Evolutionary conservation across 2,329 filamentous ascomycete genomes (phyloP), one percentile per base, ranked within the genome.

Genomic region (Lecanicillium sp.): DNA sequence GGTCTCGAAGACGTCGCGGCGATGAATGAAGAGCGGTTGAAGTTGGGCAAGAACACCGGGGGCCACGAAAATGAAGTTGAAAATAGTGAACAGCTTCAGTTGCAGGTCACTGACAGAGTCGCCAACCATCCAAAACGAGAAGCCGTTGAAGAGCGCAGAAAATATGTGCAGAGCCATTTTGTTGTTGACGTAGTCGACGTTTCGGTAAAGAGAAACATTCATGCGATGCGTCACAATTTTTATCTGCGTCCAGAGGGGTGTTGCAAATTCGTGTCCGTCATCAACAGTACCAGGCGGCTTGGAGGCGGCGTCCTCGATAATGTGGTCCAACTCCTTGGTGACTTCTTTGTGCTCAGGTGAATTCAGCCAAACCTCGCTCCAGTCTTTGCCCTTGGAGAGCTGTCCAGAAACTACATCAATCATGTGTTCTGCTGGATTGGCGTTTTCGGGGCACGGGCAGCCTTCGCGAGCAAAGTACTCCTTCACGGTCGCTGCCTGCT

Each of bases 351-450:
- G 71, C 50, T 85, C 71, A 1, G 74, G 64, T 0, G 77, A 87
- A n/a, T 68, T 68, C 14, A 71, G 63, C 84, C 83, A 87, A 46
- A 85, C 72, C 28, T 84, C 67, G 52, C 79, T 81, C 81, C 79
- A 86, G 53, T 85, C 72, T 31, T 46, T 66, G 49, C 49, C 59
- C 38, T 60, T 64, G 0, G 66, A 69, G 1, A 71, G 51, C 27
- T 59, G 54, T 1, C 74, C 73, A 2, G 73, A 72, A 12, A 72
- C 68, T 14, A 72, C 68, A 36, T 74, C 69, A 37, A 88, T 74
- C 78, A 88, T 87, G 65, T 80, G 84, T 55, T 88, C 84, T 1
- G 84, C 84, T 2, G 81, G 81, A 49, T 88, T 88, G 14, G 74
- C 76, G 1, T 77, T 72, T 0, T 64, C 46, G 1, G 73, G 71